These are phyloP conservation scores for Globisporangium viniferum DNA, from an alignment of 352 stramenopile species.

Conservation along the genomic window DNA sequence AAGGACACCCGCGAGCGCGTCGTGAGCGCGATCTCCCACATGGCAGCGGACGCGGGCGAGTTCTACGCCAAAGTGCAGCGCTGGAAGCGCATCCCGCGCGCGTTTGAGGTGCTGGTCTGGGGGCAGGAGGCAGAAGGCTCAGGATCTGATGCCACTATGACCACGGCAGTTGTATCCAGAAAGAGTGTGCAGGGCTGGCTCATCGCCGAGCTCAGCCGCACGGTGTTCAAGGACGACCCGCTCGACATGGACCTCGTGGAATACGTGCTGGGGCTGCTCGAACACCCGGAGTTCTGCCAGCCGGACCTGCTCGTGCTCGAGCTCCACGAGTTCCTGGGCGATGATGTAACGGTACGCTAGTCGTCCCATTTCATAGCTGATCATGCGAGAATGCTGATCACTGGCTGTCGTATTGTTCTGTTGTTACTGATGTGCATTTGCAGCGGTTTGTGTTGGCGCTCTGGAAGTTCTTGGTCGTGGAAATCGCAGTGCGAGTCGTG, in stretches of 20 bases:
- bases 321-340: conserved; percentile 67
- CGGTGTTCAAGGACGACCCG: conserved; percentile 25
- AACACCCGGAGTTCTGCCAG: conserved; percentile 70
- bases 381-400: background rate
- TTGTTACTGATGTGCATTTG: conserved; percentile 15
- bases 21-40: conserved; percentile 20
- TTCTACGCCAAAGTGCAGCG: conserved; percentile 44
- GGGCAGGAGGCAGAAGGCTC: conserved; percentile 8
- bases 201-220: conserved; percentile 38
- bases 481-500: conserved; percentile 46
- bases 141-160: background rate
- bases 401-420: background rate
- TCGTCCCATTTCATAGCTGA: background rate
- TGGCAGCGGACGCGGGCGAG: conserved; percentile 23
- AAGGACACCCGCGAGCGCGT: conserved; percentile 17
- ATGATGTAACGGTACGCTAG: conserved; percentile 28
- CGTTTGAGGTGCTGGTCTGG: conserved; percentile 36
- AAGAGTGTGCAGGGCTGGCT: conserved; percentile 39
- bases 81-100: conserved; percentile 49
- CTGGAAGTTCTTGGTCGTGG: conserved; percentile 73
- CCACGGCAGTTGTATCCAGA: conserved; percentile 3
- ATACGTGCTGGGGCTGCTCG: conserved; percentile 59
- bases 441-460: conserved; percentile 65
- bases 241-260: conserved; percentile 63
- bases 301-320: conserved; percentile 62